phyloP scores from a whole-genome alignment of 495 filamentous ascomycete species.

The Penicillium roqueforti region DNA sequence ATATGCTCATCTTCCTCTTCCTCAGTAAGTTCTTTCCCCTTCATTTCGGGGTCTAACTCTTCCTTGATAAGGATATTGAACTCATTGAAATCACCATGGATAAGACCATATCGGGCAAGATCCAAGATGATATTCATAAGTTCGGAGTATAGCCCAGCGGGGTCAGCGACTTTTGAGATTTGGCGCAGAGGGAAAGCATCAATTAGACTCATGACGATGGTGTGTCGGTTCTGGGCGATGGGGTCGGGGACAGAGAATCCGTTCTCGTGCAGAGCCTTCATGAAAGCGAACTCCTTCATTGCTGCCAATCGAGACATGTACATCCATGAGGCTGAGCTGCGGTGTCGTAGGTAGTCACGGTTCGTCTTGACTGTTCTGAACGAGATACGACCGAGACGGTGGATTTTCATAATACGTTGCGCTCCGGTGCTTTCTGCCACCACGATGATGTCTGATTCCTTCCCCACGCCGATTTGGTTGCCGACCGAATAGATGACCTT shows the following conservation, averaged over 20 bases:
- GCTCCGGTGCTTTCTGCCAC: conserved; percentile 63
- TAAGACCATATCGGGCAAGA: conserved; percentile 82
- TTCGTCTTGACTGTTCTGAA: conserved; percentile 95
- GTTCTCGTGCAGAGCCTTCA: conserved; percentile 76
- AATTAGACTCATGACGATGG: conserved; percentile 88
- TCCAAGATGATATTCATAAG: conserved; percentile 81
- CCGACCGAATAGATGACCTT: conserved; percentile 83
- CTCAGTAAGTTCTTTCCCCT: conserved; percentile 31
- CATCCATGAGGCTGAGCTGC: conserved; percentile 83
- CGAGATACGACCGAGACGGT: conserved; percentile 91
- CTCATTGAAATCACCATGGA: conserved; percentile 99
- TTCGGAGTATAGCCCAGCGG: conserved; percentile 77
- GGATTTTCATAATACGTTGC: conserved; percentile 83
- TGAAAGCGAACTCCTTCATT: conserved; percentile 87
- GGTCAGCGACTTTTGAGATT: conserved; percentile 71
- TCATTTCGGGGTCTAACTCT: conserved; percentile 41
- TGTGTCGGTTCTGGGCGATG: conserved; percentile 82
- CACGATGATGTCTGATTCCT: conserved; percentile 94
- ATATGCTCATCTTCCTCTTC: conserved; percentile 33
- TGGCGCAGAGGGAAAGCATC: conserved; percentile 87
- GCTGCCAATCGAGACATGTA: conserved; percentile 92
- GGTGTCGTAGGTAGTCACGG: conserved; percentile 88
- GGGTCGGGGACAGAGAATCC: conserved; percentile 88
- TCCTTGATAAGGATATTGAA: conserved; percentile 96
- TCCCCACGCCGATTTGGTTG: conserved; percentile 92